phyloP scores from a whole-genome alignment of 2,329 filamentous ascomycete species.

The Fusarium nodosum region DNA sequence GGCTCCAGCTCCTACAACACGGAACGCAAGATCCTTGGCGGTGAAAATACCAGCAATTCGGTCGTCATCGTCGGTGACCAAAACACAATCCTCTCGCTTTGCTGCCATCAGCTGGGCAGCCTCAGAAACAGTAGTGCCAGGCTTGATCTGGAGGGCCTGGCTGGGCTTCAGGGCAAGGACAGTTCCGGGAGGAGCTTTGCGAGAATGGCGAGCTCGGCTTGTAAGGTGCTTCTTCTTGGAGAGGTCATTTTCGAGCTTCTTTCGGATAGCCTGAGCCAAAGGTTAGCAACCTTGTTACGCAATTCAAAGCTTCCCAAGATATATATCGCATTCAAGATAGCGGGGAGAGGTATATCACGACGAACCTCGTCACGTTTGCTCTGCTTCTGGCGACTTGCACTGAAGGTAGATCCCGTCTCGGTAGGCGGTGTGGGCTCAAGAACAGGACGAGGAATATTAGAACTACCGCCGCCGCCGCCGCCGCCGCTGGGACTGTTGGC shows the following conservation, averaged over 20 bases:
- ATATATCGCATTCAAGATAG: conserved; percentile 30
- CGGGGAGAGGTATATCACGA: conserved; percentile 42
- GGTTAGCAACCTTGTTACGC: conserved; percentile 31
- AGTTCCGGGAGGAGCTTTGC: conserved; percentile 95
- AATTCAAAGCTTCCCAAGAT: conserved; percentile 24
- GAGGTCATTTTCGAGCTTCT: conserved; percentile 96
- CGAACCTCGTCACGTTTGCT: conserved; percentile 97
- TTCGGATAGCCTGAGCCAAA: conserved; percentile 83
- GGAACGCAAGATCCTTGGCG: conserved; percentile 97
- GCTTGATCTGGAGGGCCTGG: conserved; percentile 97
- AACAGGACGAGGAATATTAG: conserved; percentile 80
- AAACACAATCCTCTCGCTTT: conserved; percentile 96
- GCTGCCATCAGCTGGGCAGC: conserved; percentile 99
- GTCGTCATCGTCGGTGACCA: conserved; percentile 98
- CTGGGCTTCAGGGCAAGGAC: conserved; percentile 96
- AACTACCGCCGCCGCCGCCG: conserved; percentile 58
- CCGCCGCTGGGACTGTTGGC: conserved; percentile 67
- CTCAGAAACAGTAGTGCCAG: conserved; percentile 91
- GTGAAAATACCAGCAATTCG: conserved; percentile 99
- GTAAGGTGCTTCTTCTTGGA: conserved; percentile 94
- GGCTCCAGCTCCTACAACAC: conserved; percentile 90
- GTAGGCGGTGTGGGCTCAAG: conserved; percentile 68
- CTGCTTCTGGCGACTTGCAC: conserved; percentile 95
- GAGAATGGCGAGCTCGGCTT: conserved; percentile 82
- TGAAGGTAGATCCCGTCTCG: conserved; percentile 79